phyloP scores from a whole-genome alignment of 768 basidiomycete genomes.

The Macrocybe gigantea region DNA sequence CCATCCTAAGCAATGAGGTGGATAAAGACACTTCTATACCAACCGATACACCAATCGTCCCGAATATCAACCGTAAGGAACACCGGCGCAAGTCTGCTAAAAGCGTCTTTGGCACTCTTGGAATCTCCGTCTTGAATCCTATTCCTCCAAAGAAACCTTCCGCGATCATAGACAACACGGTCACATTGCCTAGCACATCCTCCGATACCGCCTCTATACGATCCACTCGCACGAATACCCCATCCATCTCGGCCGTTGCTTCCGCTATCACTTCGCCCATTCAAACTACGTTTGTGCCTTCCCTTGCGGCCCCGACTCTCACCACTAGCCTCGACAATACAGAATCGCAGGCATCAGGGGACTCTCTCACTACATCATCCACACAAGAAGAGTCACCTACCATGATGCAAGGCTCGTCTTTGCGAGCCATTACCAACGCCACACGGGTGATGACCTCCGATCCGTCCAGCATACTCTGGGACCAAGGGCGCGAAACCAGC shows the following conservation, averaged over 20 bases:
- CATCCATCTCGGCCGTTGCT: slow-evolving; percentile 14
- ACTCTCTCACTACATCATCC: slow-evolving; percentile 12
- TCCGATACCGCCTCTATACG: slow-evolving; percentile 31
- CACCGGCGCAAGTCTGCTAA: slow-evolving; percentile 41
- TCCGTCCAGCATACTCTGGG: slow-evolving; percentile 65
- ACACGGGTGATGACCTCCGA: slow-evolving; percentile 86
- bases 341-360: slow-evolving; percentile 13
- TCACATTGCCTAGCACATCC: slow-evolving; percentile 2
- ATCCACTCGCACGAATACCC: slow-evolving; percentile 19
- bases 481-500: slow-evolving; percentile 61
- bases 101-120: slow-evolving; percentile 69
- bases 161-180: slow-evolving; percentile 7
- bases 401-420: slow-evolving; percentile 52
- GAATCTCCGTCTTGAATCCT: slow-evolving; percentile 63
- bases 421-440: slow-evolving; percentile 76
- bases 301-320: slow-evolving; percentile 36
- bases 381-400: slow-evolving; percentile 19
- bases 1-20: too few relatives aligned
- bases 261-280: slow-evolving; percentile 34
- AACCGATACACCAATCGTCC: too few relatives aligned
- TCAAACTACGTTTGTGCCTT: slow-evolving; percentile 29
- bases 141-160: slow-evolving; percentile 21
- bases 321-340: slow-evolving; percentile 33
- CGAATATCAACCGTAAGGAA: not conserved
- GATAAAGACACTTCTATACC: too few relatives aligned